Conservation (phyloP, 306 rosid genomes). For the Malus domestica region DNA sequence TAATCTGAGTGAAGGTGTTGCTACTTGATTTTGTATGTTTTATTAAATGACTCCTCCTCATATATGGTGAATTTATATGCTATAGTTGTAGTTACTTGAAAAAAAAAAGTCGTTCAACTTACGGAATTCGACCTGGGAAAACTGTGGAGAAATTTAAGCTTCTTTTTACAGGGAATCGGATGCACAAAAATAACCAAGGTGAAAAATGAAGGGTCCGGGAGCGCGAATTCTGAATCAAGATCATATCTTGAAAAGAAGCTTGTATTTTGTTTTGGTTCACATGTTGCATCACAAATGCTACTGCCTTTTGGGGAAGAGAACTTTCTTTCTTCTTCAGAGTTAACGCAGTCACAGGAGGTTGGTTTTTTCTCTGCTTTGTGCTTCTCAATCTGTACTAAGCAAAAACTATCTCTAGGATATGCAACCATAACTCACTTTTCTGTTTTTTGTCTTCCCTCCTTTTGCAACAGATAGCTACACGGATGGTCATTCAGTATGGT, state of each 20-base stretch:
- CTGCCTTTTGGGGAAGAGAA: slow-evolving; percentile 98
- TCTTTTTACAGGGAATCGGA: slow-evolving; percentile 75
- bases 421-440: not conserved
- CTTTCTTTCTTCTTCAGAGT: slow-evolving; percentile 69
- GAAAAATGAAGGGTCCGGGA: slow-evolving; percentile 58
- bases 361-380: slow-evolving; percentile 8
- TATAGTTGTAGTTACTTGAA: not conserved
- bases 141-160: slow-evolving; percentile 14
- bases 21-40: too few relatives aligned
- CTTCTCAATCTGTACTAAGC: slow-evolving; percentile 10
- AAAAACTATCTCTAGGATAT: slow-evolving; percentile 4
- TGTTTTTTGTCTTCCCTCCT: not conserved
- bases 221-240: slow-evolving; percentile 76
- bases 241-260: slow-evolving; percentile 92
- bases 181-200: slow-evolving; percentile 84
- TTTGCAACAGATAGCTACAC: slow-evolving; percentile 77
- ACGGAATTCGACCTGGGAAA: slow-evolving; percentile 5
- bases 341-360: slow-evolving; percentile 94
- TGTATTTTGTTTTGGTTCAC: slow-evolving; percentile 93
- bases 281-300: slow-evolving; percentile 81
- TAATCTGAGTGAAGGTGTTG: too few relatives aligned
- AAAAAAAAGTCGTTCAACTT: not conserved
- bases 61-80: too few relatives aligned
- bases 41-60: too few relatives aligned
- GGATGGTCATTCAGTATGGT: slow-evolving; percentile 95